A percentile compares a stretch with the other conserved stretches of the same genome.
These are phyloP conservation scores for Talaromyces thailandensis DNA, from an alignment of 495 filamentous ascomycete genomes.

Conservation along the genomic window DNA sequence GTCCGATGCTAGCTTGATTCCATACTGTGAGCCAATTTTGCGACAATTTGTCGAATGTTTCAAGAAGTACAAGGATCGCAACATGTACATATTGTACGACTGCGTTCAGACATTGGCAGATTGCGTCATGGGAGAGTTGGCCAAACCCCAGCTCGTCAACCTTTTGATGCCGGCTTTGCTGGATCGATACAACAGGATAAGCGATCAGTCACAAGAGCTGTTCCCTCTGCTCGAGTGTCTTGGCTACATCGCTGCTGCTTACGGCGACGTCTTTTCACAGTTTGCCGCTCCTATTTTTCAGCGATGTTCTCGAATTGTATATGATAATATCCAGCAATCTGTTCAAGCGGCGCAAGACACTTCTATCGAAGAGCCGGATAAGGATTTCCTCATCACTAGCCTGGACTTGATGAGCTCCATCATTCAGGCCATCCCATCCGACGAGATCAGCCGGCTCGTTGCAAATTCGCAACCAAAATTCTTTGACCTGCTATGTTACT, in stretches of 20 bases:
- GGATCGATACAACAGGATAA: conserved; percentile 76
- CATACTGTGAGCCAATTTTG: conserved; percentile 84
- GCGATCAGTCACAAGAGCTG: conserved; percentile 84
- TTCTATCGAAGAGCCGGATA: conserved; percentile 73
- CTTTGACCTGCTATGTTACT: conserved; percentile 83
- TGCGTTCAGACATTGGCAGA: conserved; percentile 97
- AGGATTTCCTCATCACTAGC: conserved; percentile 95
- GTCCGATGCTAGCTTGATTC: conserved; percentile 66
- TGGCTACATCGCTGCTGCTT: conserved; percentile 84
- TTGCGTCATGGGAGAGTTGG: conserved; percentile 71
- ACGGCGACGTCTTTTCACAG: conserved; percentile 72
- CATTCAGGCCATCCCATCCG: conserved; percentile 78
- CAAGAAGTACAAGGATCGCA: conserved; percentile 90
- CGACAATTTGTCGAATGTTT: conserved; percentile 91
- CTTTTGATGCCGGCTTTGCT: conserved; percentile 94
- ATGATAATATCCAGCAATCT: conserved; percentile 75
- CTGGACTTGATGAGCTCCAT: conserved; percentile 90
- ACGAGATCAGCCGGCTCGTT: conserved; percentile 67
- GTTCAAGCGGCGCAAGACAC: conserved; percentile 54
- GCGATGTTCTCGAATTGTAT: conserved; percentile 84
- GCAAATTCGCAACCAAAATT: conserved; percentile 65
- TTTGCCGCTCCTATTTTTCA: conserved; percentile 78
- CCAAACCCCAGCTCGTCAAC: conserved; percentile 66
- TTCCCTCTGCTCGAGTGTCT: conserved; percentile 93
- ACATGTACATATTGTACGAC: conserved; percentile 98